Evolutionary conservation across 306 rosid genomes (phyloP), one percentile per base, ranked within the genome.

Genomic region (Lathyrus oleraceus): DNA sequence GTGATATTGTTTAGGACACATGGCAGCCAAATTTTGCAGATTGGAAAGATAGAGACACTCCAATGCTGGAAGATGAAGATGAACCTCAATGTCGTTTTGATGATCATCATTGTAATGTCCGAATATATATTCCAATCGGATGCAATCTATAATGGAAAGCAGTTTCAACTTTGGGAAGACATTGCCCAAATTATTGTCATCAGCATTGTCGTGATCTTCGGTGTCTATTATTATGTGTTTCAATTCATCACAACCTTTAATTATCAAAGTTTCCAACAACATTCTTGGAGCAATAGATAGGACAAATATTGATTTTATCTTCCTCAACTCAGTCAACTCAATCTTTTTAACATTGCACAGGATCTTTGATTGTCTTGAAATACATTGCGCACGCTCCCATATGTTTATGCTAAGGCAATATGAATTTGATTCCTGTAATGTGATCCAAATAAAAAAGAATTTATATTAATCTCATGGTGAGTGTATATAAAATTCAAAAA

Each of bases 21-120:
- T 20, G 51, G 27, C 45, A 0, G 7, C 4, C 2, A 60, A 8
- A 61, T 15, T 30, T 14, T 15, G 32, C 3, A 72, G 60, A 2
- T 32, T 13, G 2, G 0, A 0, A 10, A 61, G 51, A 0, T 0
- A 0, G 1, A 71, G 17, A 3, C 0, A 0, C 12, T 45, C 6
- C 49, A 71, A 19, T 2, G 16, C 5, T 1, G 16, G 39, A 40
- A 71, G 49, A 60, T 14, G 13, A 20, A 71, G 19, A 1, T 44
- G 67, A 28, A 17, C 19, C 1, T 43, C 21, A 2, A 0, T 17
- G 0, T 30, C 2, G 1, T 43, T 38, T 54, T 25, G 42, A 40
- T 53, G 1, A 11, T 17, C 67, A 71, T 11, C 6, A 44, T 8
- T 10, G 15, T 28, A 11, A 4, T 12, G 21, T 16, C 67, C 76